Conservation (phyloP, 352 stramenopile genomes). For the Globisporangium uncinulatum region DNA sequence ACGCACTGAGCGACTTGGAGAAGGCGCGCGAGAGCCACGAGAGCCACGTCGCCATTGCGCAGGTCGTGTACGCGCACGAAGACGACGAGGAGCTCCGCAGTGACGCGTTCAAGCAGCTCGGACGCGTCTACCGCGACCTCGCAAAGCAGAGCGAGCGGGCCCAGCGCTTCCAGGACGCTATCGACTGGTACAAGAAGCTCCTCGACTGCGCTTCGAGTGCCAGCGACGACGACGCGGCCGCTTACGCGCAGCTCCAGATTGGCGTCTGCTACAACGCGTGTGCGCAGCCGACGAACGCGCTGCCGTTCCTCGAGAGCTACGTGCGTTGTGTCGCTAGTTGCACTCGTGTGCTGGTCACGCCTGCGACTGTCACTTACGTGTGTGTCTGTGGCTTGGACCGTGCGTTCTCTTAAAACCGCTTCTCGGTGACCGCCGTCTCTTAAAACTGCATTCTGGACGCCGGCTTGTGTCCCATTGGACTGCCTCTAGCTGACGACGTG, state of each 20-base stretch:
- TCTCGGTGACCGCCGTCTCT: no score
- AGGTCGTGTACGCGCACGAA: conserved; percentile 59
- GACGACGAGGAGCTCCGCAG: conserved; percentile 49
- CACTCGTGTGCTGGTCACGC: background rate
- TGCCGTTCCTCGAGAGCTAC: conserved; percentile 83
- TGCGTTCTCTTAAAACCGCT: no score
- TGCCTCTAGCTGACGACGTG: conserved; percentile 39
- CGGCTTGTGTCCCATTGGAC: no score
- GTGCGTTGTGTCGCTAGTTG: conserved; percentile 16
- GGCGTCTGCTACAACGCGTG: conserved; percentile 71
- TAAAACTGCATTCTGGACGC: no score
- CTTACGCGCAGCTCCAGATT: conserved; percentile 69
- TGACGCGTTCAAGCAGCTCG: conserved; percentile 61
- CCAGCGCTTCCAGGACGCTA: conserved; percentile 35
- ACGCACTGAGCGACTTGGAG: conserved; percentile 60
- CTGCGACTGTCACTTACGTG: background rate
- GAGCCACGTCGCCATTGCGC: conserved; percentile 67
- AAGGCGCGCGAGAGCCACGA: conserved; percentile 81
- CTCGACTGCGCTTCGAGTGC: conserved; percentile 66
- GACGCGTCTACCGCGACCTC: conserved; percentile 71
- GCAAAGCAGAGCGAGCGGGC: conserved; percentile 39
- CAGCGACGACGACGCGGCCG: conserved; percentile 47
- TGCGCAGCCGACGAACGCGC: conserved; percentile 46
- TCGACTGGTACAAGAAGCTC: conserved; percentile 71
- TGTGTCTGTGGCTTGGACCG: background rate